Evolutionary conservation across 148 eudicot genomes (phyloP), one percentile per base, ranked within the genome.

Genomic region (Chenopodium quinoa): DNA sequence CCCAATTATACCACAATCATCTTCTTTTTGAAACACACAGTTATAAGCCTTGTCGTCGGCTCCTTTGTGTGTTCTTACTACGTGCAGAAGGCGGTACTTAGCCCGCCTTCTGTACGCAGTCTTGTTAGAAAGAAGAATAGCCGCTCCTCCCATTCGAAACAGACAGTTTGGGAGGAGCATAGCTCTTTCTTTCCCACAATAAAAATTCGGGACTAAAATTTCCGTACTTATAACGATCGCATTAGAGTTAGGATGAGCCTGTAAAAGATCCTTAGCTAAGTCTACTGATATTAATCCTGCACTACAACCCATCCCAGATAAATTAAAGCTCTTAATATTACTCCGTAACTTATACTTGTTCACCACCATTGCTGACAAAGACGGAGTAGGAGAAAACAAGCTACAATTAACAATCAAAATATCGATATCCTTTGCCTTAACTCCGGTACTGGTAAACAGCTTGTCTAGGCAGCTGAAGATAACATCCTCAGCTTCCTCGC

Each of bases 141-240:
- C 90, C 20, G 91, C 89, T 9, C 90, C 87, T 1, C 93, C 93
- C 91, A 89, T 86, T 9, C 93, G 50, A 66, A 90, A 90, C 32
- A 90, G 74, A 80, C 90, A 89, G 77, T 84, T 87, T 2, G 93
- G 91, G 23, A 90, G 84, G n/a, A 89, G 85, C 93, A 90, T 90
- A 8, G 91, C 82, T 0, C 91, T 71, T 31, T 90, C 91, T 9
- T 56, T 80, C 13, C 93, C 93, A 22, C 50, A 8, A 46, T 90
- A 90, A 19, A 64, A 73, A 46, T 86, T 85, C 0, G 90, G 88
- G 4, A 90, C 87, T 1, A 90, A 71, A 48, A 90, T 86, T 77
- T 90, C 93, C 1, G 90, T 87, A 75, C 93, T 90, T 10, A 90
- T 78, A 0, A 90, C 83, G 0, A 90, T 76, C 0, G 90, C 93